Evolutionary conservation across 1,139 yeast genomes (phyloP), one percentile per base, ranked within the genome.

Genomic region (Suhomyces bolitotheri): DNA sequence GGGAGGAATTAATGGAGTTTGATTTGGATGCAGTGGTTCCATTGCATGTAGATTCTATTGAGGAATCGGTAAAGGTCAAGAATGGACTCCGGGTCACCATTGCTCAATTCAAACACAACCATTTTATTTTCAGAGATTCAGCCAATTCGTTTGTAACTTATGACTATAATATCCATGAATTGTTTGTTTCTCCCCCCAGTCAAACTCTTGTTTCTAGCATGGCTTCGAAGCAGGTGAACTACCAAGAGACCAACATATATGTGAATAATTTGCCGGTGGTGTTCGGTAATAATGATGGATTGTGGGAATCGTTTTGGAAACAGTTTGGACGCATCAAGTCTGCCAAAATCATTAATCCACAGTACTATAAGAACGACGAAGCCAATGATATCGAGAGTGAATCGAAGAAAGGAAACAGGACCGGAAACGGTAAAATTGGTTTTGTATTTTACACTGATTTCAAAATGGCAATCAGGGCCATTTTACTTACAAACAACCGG

Each of bases 201-300:
- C 34, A 39, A n/a, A 39, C 36, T 10, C 22, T 34, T 9, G 17
- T 37, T 6, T 33, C 37, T 5, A 36, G 36, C 10, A 22, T 48
- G 31, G 56, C 59, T 37, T 34, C 52, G 34, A 49, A 52, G 37
- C 45, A 45, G 29, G 45, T 54, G 27, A 68, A 69, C 45, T 68
- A 63, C 46, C 85, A 79, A 53, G 82, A 77, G 47, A 75, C 83
- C 2, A 79, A 79, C 49, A 62, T 79, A 28, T 79, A 78, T 48
- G 76, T 79, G 14, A 76, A 71, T 39, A 76, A 76, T 46, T 58
- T 79, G 24, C 73, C 82, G 0, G 49, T 63, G 5, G 44, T 62
- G 5, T 68, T 73, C 34, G 66, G 63, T 19, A 66, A 68, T 43
- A 51, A 68, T 41, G 74, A 69, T 49, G 44, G 41, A 7, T 45